A percentile compares a stretch with the other conserved stretches of the same genome.
These are phyloP conservation scores for Fusarium redolens DNA, from an alignment of 2,329 filamentous ascomycete genomes.

Conservation along the genomic window DNA sequence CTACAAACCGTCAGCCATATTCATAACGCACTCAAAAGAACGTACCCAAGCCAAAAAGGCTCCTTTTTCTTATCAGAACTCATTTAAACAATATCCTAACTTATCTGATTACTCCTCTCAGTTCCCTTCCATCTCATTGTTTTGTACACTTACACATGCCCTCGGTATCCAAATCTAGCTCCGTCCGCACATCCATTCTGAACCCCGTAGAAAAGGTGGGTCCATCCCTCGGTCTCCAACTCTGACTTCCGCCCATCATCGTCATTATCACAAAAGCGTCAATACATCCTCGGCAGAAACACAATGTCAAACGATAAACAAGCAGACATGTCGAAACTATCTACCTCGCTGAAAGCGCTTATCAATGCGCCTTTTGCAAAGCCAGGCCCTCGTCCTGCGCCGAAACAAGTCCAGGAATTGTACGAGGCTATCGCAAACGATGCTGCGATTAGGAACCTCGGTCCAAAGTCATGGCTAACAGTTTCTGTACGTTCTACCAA, in stretches of 20 bases:
- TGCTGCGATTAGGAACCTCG: slow-evolving; percentile 71
- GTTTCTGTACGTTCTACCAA: slow-evolving; percentile 63
- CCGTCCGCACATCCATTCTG: slow-evolving; percentile 15
- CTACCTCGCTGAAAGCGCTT: slow-evolving; percentile 75
- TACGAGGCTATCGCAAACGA: slow-evolving; percentile 73
- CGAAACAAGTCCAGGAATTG: slow-evolving; percentile 70
- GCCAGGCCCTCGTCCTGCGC: slow-evolving; percentile 73
- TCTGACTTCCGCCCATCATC: slow-evolving; percentile 28
- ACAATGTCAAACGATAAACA: slow-evolving; percentile 33
- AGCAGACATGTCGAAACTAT: slow-evolving; percentile 76
- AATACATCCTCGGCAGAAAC: slow-evolving; percentile 14
- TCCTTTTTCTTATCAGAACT: slow-evolving; percentile 47
- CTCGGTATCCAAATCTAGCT: slow-evolving; percentile 31
- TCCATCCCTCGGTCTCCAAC: slow-evolving; percentile 29
- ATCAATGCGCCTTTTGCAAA: slow-evolving; percentile 77
- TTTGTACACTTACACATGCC: slow-evolving; percentile 16
- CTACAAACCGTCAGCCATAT: slow-evolving; percentile 39
- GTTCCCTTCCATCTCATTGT: slow-evolving; percentile 1
- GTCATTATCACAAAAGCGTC: slow-evolving; percentile 30
- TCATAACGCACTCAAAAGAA: fast-evolving
- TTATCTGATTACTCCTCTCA: not conserved
- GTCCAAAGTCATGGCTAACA: slow-evolving; percentile 72
- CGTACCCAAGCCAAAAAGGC: slow-evolving; percentile 59
- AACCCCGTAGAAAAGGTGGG: slow-evolving; percentile 35
- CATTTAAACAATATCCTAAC: slow-evolving; percentile 20